Evolutionary conservation across 192 early-diverging fungal genomes (phyloP).

Genomic region (Coemansia sp.): DNA sequence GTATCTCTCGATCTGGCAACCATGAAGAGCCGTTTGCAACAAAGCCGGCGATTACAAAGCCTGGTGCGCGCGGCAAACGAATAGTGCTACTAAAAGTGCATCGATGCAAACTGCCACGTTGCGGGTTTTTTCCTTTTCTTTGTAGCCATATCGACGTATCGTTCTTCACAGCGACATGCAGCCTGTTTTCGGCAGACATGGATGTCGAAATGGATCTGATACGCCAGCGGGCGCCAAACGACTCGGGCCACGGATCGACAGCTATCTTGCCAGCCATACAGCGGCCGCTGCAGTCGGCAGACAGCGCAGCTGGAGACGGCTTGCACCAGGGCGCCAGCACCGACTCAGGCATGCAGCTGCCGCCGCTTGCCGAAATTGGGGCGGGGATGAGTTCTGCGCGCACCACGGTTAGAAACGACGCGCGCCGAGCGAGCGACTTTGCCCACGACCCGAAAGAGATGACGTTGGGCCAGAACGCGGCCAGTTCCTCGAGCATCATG

Average conservation of each 20-base stretch:
- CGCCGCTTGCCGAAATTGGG: neutral
- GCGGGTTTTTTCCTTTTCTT: neutral
- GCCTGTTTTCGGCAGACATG: constrained; percentile 34
- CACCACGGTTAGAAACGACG: constrained; percentile 1
- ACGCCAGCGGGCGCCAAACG: constrained; percentile 23
- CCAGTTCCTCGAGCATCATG: constrained; percentile 39
- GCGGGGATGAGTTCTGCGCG: neutral
- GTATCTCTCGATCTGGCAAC: too few species aligned
- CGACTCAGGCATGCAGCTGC: neutral
- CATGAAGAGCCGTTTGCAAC: too few species aligned
- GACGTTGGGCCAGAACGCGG: constrained; percentile 23
- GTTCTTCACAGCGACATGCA: constrained; percentile 44
- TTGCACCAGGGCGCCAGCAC: neutral
- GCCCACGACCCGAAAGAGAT: neutral
- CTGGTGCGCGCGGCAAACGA: neutral
- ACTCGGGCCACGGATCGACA: constrained; percentile 20
- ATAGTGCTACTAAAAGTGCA: neutral
- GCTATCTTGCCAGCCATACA: neutral
- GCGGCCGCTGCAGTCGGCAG: neutral
- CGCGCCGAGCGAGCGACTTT: neutral
- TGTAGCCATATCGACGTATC: constrained; percentile 27
- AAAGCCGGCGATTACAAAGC: neutral
- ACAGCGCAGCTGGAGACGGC: neutral
- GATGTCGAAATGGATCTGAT: constrained; percentile 43
- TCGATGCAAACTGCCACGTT: neutral